Evolutionary conservation across 2,329 filamentous ascomycete species (phyloP).

Genomic region (Penicillium sp.): DNA sequence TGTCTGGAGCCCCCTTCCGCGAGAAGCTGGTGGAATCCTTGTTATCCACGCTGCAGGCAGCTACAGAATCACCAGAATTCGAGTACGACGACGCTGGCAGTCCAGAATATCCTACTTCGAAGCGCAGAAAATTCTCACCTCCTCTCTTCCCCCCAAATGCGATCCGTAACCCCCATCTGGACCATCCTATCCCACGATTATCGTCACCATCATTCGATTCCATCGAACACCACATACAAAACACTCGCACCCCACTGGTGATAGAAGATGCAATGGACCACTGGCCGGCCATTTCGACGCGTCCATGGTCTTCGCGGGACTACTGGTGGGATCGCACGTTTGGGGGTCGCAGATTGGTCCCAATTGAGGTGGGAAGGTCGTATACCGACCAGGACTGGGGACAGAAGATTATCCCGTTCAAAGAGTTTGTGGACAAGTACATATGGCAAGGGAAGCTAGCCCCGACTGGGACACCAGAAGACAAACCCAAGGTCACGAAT

Average conservation of each 20-base stretch:
- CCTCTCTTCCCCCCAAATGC: conserved; percentile 33
- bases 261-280: conserved; percentile 62
- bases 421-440: conserved; percentile 64
- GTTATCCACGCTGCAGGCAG: conserved; percentile 30
- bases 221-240: conserved; percentile 61
- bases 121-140: conserved; percentile 31
- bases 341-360: conserved; percentile 73
- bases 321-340: conserved; percentile 77
- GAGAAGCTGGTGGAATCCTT: conserved; percentile 43
- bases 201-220: conserved; percentile 52
- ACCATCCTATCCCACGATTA: conserved; percentile 39
- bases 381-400: conserved; percentile 86
- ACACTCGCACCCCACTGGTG: conserved; percentile 59
- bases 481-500: neutral
- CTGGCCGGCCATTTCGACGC: conserved; percentile 73
- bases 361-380: conserved; percentile 79
- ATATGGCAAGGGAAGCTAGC: conserved; percentile 42
- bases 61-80: conserved; percentile 2
- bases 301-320: conserved; percentile 67
- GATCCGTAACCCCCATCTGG: conserved; percentile 32
- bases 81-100: conserved; percentile 3
- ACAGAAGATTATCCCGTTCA: conserved; percentile 74
- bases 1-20: conserved; percentile 64
- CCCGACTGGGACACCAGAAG: conserved; percentile 1
- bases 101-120: conserved; percentile 13